Evolutionary conservation across 2,329 filamentous ascomycete species (phyloP).

Genomic region (Penicillium polonicum): DNA sequence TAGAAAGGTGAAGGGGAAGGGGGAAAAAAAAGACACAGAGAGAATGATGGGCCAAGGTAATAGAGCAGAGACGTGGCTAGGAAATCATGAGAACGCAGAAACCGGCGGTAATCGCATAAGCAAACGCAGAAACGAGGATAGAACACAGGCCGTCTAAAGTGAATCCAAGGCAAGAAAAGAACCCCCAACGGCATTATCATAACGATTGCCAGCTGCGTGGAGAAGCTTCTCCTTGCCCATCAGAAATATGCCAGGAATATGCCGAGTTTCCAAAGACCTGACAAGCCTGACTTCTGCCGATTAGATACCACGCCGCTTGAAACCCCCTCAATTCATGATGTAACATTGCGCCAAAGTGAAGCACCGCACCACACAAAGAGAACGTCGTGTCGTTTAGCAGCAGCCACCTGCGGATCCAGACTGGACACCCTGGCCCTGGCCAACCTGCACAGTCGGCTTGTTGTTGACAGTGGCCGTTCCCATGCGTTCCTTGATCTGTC

Average conservation of each 20-base stretch:
- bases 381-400: constrained; percentile 64
- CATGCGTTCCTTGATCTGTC: constrained; percentile 99
- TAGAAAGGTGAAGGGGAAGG: constrained; percentile 14
- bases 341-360: constrained; percentile 29
- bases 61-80: constrained; percentile 5
- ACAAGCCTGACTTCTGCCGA: constrained; percentile 12
- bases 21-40: constrained; percentile 14
- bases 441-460: constrained; percentile 96
- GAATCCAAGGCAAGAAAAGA: constrained; percentile 29
- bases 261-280: constrained; percentile 10
- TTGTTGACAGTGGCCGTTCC: constrained; percentile 96
- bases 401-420: constrained; percentile 81
- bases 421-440: constrained; percentile 90
- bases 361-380: constrained; percentile 19
- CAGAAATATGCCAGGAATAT: constrained; percentile 7
- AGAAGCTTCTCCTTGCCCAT: constrained; percentile 10
- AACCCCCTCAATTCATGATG: constrained; percentile 23
- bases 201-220: constrained; percentile 13
- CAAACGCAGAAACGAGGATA: constrained; percentile 27
- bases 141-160: constrained; percentile 37
- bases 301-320: constrained; percentile 19
- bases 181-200: constrained; percentile 13
- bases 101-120: constrained; percentile 31
- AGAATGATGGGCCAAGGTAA: constrained; percentile 12
- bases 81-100: constrained; percentile 22